These are phyloP conservation scores for Penicillium desertorum DNA, from an alignment of 495 filamentous ascomycete genomes.

Conservation along the genomic window DNA sequence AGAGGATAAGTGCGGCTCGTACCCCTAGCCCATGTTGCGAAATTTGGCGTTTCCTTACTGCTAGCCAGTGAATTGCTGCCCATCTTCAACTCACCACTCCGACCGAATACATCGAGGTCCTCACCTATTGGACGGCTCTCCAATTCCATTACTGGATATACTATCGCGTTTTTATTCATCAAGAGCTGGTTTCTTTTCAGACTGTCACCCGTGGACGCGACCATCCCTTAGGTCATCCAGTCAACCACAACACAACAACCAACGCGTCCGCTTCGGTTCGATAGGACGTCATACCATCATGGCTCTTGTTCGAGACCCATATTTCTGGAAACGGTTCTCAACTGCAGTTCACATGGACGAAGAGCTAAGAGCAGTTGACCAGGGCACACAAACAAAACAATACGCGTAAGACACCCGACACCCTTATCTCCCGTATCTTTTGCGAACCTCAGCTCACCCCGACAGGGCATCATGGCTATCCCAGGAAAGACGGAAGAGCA, in stretches of 20 bases:
- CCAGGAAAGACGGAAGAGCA: conserved; percentile 36
- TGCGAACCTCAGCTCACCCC: conserved; percentile 2
- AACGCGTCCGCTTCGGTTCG: background rate
- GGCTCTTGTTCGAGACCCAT: conserved; percentile 56
- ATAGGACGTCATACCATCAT: conserved; percentile 21
- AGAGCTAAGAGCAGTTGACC: conserved; percentile 25
- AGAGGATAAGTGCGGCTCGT: conserved; percentile 19
- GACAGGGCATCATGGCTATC: conserved; percentile 34
- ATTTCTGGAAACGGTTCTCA: conserved; percentile 64
- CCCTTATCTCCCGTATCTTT: background rate
- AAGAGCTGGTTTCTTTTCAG: background rate
- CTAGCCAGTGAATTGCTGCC: background rate
- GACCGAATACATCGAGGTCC: background rate
- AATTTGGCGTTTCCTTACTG: background rate
- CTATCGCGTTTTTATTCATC: background rate
- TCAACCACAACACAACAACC: background rate
- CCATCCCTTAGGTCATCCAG: conserved; percentile 7
- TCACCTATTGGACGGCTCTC: background rate
- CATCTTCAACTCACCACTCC: background rate
- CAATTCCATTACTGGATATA: background rate
- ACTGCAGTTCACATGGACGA: conserved; percentile 55
- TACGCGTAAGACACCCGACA: conserved; percentile 16
- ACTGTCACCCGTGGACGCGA: background rate
- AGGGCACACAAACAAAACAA: conserved; percentile 17
- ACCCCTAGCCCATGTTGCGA: conserved; percentile 7